These are phyloP conservation scores for Sclerotiophoma versabilis DNA, from an alignment of 2,329 filamentous ascomycete species.

Conservation along the genomic window DNA sequence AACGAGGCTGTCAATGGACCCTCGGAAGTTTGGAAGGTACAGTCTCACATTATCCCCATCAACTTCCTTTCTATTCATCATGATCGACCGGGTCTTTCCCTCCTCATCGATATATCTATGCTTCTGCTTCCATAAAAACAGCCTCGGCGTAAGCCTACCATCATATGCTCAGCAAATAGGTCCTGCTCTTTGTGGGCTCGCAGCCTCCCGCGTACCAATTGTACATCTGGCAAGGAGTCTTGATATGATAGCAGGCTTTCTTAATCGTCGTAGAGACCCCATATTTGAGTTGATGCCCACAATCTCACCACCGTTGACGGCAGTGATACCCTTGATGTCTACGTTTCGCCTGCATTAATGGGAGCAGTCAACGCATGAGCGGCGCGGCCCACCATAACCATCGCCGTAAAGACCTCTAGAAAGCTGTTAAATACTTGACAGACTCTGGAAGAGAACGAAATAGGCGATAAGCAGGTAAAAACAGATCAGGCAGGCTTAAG, in stretches of 20 bases:
- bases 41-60: neutral
- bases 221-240: constrained; percentile 26
- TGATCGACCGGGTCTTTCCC: too few species aligned
- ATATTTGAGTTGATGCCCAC: constrained; percentile 59
- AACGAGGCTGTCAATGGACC: neutral
- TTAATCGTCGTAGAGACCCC: constrained; percentile 52
- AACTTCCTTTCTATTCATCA: neutral
- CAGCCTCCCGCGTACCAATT: constrained; percentile 24
- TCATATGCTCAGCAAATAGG: neutral
- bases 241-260: constrained; percentile 26
- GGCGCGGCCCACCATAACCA: constrained; percentile 49
- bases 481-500: neutral
- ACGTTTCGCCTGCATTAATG: constrained; percentile 52
- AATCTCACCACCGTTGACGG: constrained; percentile 48
- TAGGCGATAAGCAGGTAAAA: neutral
- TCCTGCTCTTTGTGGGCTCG: constrained; percentile 25
- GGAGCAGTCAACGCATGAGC: constrained; percentile 54
- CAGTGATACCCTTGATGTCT: constrained; percentile 50
- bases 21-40: neutral
- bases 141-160: too few species aligned
- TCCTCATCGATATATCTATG: too few species aligned
- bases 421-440: too few species aligned
- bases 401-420: constrained; percentile 30
- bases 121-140: too few species aligned
- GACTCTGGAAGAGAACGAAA: too few species aligned